A percentile compares a stretch with the other conserved stretches of the same genome.
These are phyloP conservation scores for Rhazya stricta DNA, from an alignment of 257 asterid genomes.

Conservation along the genomic window DNA sequence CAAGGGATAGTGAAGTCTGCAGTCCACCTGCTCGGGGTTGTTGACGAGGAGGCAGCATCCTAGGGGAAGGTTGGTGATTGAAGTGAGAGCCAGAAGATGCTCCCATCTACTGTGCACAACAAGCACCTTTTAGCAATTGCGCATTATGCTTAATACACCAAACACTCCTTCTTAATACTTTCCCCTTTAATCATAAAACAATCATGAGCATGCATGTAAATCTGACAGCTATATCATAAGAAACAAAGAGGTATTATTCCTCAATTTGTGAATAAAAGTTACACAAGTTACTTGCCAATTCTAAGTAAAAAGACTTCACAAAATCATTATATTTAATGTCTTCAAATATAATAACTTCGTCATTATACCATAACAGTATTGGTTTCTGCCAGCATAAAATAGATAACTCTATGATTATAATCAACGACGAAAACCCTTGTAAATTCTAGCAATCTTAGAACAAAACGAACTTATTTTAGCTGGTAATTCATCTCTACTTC, in stretches of 20 bases:
- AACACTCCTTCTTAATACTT: not conserved
- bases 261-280: not conserved
- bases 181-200: not conserved
- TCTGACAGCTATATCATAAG: not conserved
- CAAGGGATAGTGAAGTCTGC: slow-evolving; percentile 72
- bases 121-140: not conserved
- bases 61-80: slow-evolving; percentile 49
- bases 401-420: not conserved
- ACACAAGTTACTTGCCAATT: not conserved
- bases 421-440: not conserved
- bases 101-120: slow-evolving; percentile 37
- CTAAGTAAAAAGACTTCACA: not conserved
- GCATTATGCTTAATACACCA: not conserved
- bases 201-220: not conserved
- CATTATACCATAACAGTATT: not conserved
- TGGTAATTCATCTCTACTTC: not conserved
- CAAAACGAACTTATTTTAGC: not conserved
- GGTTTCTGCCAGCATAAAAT: not conserved
- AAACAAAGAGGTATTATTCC: not conserved
- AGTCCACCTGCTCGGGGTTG: slow-evolving; percentile 76
- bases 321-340: not conserved
- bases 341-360: not conserved
- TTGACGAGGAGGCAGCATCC: slow-evolving; percentile 94
- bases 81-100: slow-evolving; percentile 72
- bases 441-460: not conserved